Evolutionary conservation across 129 eudicot species (phyloP), one percentile per base, ranked within the genome.

Genomic region (Tagetes patula): DNA sequence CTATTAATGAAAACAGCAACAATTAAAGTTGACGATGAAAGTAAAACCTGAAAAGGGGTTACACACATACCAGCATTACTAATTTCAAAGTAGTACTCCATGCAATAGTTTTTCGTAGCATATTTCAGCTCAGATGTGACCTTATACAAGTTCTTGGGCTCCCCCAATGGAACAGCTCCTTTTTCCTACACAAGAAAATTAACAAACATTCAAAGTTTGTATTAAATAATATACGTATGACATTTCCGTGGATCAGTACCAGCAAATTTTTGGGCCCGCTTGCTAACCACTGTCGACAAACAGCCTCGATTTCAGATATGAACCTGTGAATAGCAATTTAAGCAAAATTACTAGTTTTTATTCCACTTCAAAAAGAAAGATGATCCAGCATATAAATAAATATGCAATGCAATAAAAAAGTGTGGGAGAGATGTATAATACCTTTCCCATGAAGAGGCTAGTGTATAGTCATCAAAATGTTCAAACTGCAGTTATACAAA

Each of bases 371-470:
- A 74, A 36, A 5, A 34, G 32, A 11, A 45, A 63, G 37, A 64
- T 74, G 33, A 52, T 60, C 42, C 52, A 36, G 14, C 7, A 4
- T 13, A 43, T 3, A 40, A 3, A 30, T 34, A 20, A 20, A 20
- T 20, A 20, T 20, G 27, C 27, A 20, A 14, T 67, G 71, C 49
- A 79, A 58, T 71, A 30, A 32, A 67, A 30, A 32, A 67, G 49
- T 31, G 11, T 32, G 32, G 1, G 6, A 43, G 69, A 69, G n/a
- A 34, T 45, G 63, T 30, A 37, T 6, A 60, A 73, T 83, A 92
- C 98, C 96, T 92, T 75, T 92, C 98, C 98, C 98, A 93, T 69
- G 96, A 90, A 37, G 96, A 93, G 33, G 98, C 98, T 48, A 90
- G 84, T 73, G 96, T 93, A 63, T 89, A 93, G 85, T 93, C 96